These are phyloP conservation scores for Pleurotus djamor DNA, from an alignment of 768 basidiomycete species.

Conservation along the genomic window DNA sequence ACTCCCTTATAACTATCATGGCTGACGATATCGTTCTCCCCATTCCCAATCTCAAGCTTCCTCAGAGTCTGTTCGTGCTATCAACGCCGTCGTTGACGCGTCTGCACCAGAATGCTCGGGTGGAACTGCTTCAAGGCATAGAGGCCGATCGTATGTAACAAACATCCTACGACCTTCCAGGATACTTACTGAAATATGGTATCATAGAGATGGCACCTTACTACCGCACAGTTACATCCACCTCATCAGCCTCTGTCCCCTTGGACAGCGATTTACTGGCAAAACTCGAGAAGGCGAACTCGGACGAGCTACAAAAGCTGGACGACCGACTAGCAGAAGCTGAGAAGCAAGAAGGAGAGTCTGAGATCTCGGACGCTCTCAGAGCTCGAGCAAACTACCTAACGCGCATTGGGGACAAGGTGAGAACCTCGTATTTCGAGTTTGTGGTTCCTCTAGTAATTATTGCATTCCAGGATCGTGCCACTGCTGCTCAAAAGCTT, in stretches of 20 bases:
- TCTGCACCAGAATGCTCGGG: conserved; percentile 66
- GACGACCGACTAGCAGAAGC: conserved; percentile 84
- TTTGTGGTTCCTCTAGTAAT: not conserved
- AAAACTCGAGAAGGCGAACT: conserved; percentile 67
- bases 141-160: conserved; percentile 68
- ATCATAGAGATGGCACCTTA: conserved; percentile 85
- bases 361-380: conserved; percentile 87
- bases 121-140: conserved; percentile 69
- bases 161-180: not conserved
- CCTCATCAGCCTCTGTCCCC: conserved; percentile 41
- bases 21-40: conserved; percentile 83
- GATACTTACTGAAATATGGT: no score
- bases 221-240: conserved; percentile 56
- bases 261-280: conserved; percentile 52
- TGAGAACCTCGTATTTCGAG: conserved; percentile 29
- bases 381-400: conserved; percentile 83
- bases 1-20: conserved; percentile 41
- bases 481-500: conserved; percentile 75
- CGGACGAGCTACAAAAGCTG: conserved; percentile 66
- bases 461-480: conserved; percentile 55
- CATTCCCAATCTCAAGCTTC: conserved; percentile 80
- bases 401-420: conserved; percentile 85
- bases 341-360: conserved; percentile 88
- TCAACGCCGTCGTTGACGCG: conserved; percentile 56
- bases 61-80: conserved; percentile 79